phyloP scores from a whole-genome alignment of 2,329 filamentous ascomycete genomes.

The Neonectria magnoliae region DNA sequence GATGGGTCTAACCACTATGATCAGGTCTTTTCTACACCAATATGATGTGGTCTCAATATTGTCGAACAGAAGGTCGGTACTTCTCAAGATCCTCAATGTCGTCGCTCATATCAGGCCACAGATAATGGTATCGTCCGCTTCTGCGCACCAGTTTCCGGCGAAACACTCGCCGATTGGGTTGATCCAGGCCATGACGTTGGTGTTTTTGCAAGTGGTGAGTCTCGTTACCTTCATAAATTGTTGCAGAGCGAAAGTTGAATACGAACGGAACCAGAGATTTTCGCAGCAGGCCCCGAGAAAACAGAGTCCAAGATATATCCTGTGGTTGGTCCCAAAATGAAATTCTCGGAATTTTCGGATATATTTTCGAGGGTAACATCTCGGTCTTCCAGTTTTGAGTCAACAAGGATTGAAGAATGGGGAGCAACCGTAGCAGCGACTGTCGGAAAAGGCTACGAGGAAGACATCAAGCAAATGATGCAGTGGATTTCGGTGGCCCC shows the following conservation, averaged over 20 bases:
- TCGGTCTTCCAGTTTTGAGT: constrained; percentile 16
- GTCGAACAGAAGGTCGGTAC: constrained; percentile 8
- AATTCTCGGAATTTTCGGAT: constrained; percentile 17
- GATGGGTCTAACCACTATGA: neutral
- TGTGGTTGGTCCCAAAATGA: constrained; percentile 20
- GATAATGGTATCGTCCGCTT: constrained; percentile 27
- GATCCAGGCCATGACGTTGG: constrained; percentile 28
- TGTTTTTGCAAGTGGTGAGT: constrained; percentile 20
- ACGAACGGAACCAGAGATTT: constrained; percentile 11
- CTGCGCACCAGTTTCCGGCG: constrained; percentile 22
- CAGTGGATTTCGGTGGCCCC: constrained; percentile 29
- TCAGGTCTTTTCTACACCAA: constrained; percentile 31
- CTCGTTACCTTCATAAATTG: neutral
- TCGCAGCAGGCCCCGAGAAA: constrained; percentile 21
- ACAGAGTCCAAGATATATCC: constrained; percentile 27
- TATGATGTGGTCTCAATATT: constrained; percentile 28
- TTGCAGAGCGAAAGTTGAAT: neutral
- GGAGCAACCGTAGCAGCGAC: constrained; percentile 8
- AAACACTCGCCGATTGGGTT: constrained; percentile 21
- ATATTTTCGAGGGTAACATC: constrained; percentile 20
- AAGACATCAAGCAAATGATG: constrained; percentile 34
- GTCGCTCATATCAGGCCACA: neutral
- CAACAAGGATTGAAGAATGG: constrained; percentile 18
- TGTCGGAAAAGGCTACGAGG: constrained; percentile 23
- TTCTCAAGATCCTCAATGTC: neutral